A percentile compares a stretch with the other conserved stretches of the same genome.
Evolutionary conservation across 1,284 basidiomycete species (phyloP).

Genomic region (Fomes fomentarius): DNA sequence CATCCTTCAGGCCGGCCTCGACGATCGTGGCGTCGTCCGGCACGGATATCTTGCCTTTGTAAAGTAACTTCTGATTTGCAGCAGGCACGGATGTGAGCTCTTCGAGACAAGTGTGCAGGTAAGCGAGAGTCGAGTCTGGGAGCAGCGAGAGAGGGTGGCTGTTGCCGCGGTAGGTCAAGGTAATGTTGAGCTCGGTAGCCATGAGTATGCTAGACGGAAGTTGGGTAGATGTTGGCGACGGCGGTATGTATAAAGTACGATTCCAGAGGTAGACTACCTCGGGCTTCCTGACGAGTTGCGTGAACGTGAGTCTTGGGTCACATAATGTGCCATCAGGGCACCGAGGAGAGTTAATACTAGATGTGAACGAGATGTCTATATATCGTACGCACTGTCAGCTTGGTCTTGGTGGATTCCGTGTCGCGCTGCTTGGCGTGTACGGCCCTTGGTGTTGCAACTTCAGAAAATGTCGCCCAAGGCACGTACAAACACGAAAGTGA

Average conservation of each 20-base stretch:
- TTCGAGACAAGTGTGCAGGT: slow-evolving; percentile 54
- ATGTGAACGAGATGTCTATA: too few relatives aligned
- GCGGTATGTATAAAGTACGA: background rate
- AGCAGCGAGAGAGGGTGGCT: slow-evolving; percentile 48
- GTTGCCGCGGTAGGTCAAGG: slow-evolving; percentile 51
- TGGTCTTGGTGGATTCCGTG: too few relatives aligned
- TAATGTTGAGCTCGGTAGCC: slow-evolving; percentile 22
- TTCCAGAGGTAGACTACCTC: too few relatives aligned
- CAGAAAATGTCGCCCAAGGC: too few relatives aligned
- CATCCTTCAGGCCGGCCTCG: slow-evolving; percentile 61
- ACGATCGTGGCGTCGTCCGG: slow-evolving; percentile 42
- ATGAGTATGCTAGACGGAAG: slow-evolving; percentile 1
- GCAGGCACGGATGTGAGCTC: slow-evolving; percentile 67
- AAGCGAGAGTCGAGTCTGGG: slow-evolving; percentile 48
- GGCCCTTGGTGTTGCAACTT: too few relatives aligned
- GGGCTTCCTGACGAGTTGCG: too few relatives aligned
- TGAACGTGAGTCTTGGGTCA: too few relatives aligned
- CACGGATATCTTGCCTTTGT: slow-evolving; percentile 63
- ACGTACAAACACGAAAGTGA: too few relatives aligned
- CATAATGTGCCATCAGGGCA: too few relatives aligned
- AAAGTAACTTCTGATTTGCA: slow-evolving; percentile 68
- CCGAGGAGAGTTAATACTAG: too few relatives aligned
- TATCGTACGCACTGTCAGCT: too few relatives aligned
- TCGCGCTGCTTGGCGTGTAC: too few relatives aligned
- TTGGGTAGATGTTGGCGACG: background rate